Evolutionary conservation across 352 stramenopile genomes (phyloP), one percentile per base, ranked within the genome.

Genomic region (Phytophthora boehmeriae): DNA sequence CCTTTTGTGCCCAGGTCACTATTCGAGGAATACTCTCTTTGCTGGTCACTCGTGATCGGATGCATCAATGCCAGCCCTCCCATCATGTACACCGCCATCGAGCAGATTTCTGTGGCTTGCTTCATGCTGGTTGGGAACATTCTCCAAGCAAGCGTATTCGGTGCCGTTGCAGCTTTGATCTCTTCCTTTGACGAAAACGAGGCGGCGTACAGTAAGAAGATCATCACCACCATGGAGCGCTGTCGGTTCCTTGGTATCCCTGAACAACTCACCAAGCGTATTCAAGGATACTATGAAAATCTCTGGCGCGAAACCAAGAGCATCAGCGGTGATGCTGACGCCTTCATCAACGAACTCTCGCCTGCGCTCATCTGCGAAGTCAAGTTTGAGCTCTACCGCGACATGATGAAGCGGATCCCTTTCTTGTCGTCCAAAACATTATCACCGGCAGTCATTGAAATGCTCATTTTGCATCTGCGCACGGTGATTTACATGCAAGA

Each of bases 401-500:
- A 91, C 46, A 90, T 91, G 79, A 63, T 93, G 71, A 84, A 64
- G 59, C 73, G 86, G 48, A 90, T 91, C 56, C 77, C 78, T 14
- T 93, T 93, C 54, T 55, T 93, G 8, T 90, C 80, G 6, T 63
- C 82, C 0, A 70, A 76, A 8, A 80, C 85, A 38, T 73, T 90
- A 41, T 78, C 82, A 11, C 73, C 78, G 8, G 73, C 79, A 2
- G 73, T 93, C 16, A 88, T 93, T 30, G 82, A 91, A 47, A 78
- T 90, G 42, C 66, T 93, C n/a, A 85, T 93, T 54, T 50, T 90
- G 20, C 78, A 90, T 34, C 49, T 93, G 23, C 77, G 80, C 16
- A 89, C 82, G 0, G 81, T 89, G 16, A 87, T 90, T 42, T 93
- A 93, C 59, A 90, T 93, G 80, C 81, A 91, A 59, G 84, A 90